Evolutionary conservation across 345 rosid species (phyloP).

Genomic region (Acer negundo): DNA sequence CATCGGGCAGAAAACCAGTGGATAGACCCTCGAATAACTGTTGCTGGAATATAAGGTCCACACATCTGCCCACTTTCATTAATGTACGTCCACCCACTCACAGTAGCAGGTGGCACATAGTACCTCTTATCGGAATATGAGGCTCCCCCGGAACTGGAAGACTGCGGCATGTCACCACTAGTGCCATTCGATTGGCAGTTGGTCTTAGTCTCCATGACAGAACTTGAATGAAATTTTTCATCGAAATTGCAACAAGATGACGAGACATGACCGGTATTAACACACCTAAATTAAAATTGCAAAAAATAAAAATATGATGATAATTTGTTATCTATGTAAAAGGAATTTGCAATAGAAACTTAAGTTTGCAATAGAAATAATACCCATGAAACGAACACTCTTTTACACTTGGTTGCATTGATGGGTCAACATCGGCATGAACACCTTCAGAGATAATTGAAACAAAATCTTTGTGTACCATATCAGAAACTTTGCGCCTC

Average conservation of each 20-base stretch:
- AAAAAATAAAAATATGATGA: background rate
- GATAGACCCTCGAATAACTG: slow-evolving; percentile 81
- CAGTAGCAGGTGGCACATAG: slow-evolving; percentile 41
- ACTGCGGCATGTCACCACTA: slow-evolving; percentile 44
- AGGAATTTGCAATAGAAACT: background rate
- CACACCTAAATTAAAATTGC: slow-evolving; percentile 34
- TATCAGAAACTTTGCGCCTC: slow-evolving; percentile 40
- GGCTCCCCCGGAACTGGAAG: slow-evolving; percentile 43
- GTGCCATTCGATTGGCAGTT: slow-evolving; percentile 70
- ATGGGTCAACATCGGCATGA: slow-evolving; percentile 28
- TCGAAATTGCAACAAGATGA: slow-evolving; percentile 41
- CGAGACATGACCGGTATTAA: slow-evolving; percentile 27
- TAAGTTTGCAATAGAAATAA: slow-evolving; percentile 17
- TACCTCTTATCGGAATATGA: slow-evolving; percentile 41
- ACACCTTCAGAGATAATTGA: slow-evolving; percentile 32
- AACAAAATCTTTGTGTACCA: slow-evolving; percentile 25
- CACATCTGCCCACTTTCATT: slow-evolving; percentile 89
- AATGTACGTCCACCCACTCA: slow-evolving; percentile 83
- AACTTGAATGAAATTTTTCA: slow-evolving; percentile 35
- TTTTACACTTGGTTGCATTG: slow-evolving; percentile 26
- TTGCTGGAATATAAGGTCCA: slow-evolving; percentile 89
- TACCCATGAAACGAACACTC: slow-evolving; percentile 45
- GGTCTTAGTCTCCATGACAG: slow-evolving; percentile 49
- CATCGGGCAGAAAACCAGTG: slow-evolving; percentile 82
- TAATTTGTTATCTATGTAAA: background rate